Percentiles rank a stretch among this genome's conserved stretches.
phyloP scores from a whole-genome alignment of 768 basidiomycete species.

The Tylopilus sp. region DNA sequence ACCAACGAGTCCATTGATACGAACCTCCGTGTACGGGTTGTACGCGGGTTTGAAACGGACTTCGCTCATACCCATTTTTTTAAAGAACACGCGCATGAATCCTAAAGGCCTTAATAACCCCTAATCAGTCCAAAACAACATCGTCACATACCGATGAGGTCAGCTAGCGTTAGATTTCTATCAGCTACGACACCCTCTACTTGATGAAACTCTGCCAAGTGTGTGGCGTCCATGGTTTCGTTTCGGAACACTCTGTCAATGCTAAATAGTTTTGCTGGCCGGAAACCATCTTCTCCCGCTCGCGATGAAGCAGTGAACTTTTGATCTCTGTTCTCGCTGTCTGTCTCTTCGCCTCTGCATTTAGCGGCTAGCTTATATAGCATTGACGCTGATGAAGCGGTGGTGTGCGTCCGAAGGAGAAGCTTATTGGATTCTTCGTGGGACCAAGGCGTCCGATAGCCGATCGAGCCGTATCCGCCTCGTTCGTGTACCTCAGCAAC shows the following conservation, averaged over 20 bases:
- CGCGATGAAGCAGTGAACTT: conserved; percentile 8
- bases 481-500: conserved; percentile 82
- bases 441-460: conserved; percentile 97
- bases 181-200: conserved; percentile 99
- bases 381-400: conserved; percentile 91
- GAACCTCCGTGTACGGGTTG: conserved; percentile 95
- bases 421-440: conserved; percentile 89
- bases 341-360: conserved; percentile 59
- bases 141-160: conserved; percentile 75
- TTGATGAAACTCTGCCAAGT: conserved; percentile 98
- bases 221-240: conserved; percentile 97
- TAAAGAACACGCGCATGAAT: conserved; percentile 98
- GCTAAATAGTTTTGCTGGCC: conserved; percentile 91
- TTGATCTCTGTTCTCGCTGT: conserved; percentile 31
- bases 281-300: conserved; percentile 65
- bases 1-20: neutral
- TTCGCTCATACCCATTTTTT: conserved; percentile 93
- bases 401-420: conserved; percentile 94
- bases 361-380: conserved; percentile 88
- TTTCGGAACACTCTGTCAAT: conserved; percentile 99
- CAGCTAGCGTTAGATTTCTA: conserved; percentile 85
- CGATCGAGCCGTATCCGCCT: conserved; percentile 87
- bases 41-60: conserved; percentile 98
- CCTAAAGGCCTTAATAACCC: conserved; percentile 42
- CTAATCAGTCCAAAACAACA: neutral